A percentile compares a stretch with the other conserved stretches of the same genome.
phyloP scores from a whole-genome alignment of 352 stramenopile genomes.

The Pythium myriotylum region DNA sequence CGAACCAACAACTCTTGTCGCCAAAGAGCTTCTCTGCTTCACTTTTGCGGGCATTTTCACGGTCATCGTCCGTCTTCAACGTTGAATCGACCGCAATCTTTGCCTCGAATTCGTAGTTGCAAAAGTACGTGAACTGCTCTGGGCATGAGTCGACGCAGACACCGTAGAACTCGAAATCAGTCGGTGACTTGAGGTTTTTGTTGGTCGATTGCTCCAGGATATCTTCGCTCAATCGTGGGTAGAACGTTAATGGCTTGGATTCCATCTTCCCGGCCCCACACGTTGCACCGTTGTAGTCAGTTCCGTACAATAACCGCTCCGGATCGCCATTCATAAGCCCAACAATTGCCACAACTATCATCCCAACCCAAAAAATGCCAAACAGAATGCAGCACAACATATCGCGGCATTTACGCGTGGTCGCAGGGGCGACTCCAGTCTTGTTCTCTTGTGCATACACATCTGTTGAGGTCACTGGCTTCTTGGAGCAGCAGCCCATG shows the following conservation, averaged over 20 bases:
- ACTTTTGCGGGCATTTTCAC: slow-evolving; percentile 46
- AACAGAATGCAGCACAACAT: slow-evolving; percentile 79
- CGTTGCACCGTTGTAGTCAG: slow-evolving; percentile 76
- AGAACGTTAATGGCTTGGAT: slow-evolving; percentile 60
- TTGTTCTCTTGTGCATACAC: slow-evolving; percentile 27
- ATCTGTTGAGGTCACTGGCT: slow-evolving; percentile 43
- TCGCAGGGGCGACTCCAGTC: slow-evolving; percentile 53
- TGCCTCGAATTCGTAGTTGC: slow-evolving; percentile 69
- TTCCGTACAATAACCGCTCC: slow-evolving; percentile 73
- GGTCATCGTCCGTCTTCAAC: slow-evolving; percentile 48
- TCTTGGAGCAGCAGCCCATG: slow-evolving; percentile 76
- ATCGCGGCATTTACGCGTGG: slow-evolving; percentile 60
- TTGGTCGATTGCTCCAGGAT: slow-evolving; percentile 58
- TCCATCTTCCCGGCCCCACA: slow-evolving; percentile 57
- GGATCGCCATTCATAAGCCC: slow-evolving; percentile 68
- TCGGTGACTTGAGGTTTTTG: slow-evolving; percentile 49
- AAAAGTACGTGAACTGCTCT: slow-evolving; percentile 49
- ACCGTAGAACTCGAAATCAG: slow-evolving; percentile 65
- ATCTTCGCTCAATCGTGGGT: slow-evolving; percentile 81
- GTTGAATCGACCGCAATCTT: slow-evolving; percentile 43
- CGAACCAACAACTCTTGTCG: slow-evolving; percentile 60
- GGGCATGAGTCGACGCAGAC: slow-evolving; percentile 75
- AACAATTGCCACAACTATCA: slow-evolving; percentile 67
- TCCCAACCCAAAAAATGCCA: slow-evolving; percentile 81
- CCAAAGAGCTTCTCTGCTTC: slow-evolving; percentile 45